Percentiles rank a stretch among this genome's conserved stretches.
Conservation (phyloP, 495 filamentous ascomycete species). For the Letharia lupina region DNA sequence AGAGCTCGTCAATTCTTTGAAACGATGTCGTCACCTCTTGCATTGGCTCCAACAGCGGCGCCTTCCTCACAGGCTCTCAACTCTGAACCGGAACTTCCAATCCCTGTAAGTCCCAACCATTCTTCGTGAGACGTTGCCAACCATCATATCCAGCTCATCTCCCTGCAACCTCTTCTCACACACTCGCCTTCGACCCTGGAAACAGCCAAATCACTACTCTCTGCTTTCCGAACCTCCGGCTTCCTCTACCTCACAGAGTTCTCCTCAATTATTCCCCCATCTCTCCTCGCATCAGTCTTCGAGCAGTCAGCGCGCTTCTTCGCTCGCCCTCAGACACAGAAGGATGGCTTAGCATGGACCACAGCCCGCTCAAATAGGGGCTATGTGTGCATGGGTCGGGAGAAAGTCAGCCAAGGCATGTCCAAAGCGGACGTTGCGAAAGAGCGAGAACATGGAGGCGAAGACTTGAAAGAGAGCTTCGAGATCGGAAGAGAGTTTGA, state of each 20-base stretch:
- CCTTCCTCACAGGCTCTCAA: neutral
- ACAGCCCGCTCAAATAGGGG: slow-evolving; percentile 68
- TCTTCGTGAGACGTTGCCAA: slow-evolving; percentile 4
- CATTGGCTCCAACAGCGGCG: slow-evolving; percentile 7
- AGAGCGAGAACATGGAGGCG: slow-evolving; percentile 44
- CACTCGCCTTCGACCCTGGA: slow-evolving; percentile 53
- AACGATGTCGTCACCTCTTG: neutral
- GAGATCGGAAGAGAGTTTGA: slow-evolving; percentile 76
- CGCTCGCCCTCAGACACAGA: slow-evolving; percentile 55
- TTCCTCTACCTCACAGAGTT: slow-evolving; percentile 87
- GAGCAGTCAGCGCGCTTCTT: slow-evolving; percentile 70
- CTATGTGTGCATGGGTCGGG: slow-evolving; percentile 65
- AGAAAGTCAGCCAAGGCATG: slow-evolving; percentile 60
- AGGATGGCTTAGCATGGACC: slow-evolving; percentile 63
- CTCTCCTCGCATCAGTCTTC: slow-evolving; percentile 56
- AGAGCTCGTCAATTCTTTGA: too few species aligned
- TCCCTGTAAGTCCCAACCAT: slow-evolving; percentile 4
- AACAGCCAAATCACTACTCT: slow-evolving; percentile 62
- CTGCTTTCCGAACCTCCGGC: slow-evolving; percentile 76
- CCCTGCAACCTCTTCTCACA: slow-evolving; percentile 69
- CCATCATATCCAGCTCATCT: slow-evolving; percentile 56
- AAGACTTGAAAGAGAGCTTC: slow-evolving; percentile 77
- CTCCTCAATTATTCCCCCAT: slow-evolving; percentile 48
- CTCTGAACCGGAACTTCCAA: neutral
- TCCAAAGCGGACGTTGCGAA: slow-evolving; percentile 50